Base-by-base conservation (phyloP, 306 rosid species). In the Geum urbanum region DNA sequence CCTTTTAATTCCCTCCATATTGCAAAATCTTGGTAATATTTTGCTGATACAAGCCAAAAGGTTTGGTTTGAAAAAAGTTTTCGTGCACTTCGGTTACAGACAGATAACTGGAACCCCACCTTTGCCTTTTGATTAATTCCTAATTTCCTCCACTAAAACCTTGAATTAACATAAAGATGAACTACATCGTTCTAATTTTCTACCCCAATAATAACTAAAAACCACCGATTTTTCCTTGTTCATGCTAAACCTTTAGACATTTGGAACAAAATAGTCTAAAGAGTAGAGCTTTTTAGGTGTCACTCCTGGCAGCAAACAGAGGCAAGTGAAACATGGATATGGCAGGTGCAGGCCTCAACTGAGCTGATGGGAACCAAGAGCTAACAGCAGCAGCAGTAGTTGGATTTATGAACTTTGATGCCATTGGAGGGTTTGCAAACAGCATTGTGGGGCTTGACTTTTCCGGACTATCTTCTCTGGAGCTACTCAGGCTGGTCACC, bases 401-500 rank as follows among this genome's bases (percentile, higher is more conserved):
- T 46, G 82, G 78, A 70, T 70, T 81, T 8, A 58, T 60, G 18
- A 75, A 78, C 84, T 83, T 86, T 2, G 92, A 72, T 37, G 83
- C 86, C 58, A 82, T 60, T 24, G 83, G 75, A 1, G 88, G 86
- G 72, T 81, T 90, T 3, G 90, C 86, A 67, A 85, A 87, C 8
- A 79, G 77, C 72, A 76, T 53, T 5, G 83, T 55, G 45, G 89
- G 72, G 49, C 81, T 85, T 0, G 80, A 62, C 74, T 89, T 95
- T 45, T 91, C 99, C 0, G 99, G 97, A 76, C 95, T 95, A 15
- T 71, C 84, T 66, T 95, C 96, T 57, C 99, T 91, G 27, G 99
- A 89, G 75, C 91, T 81, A 77, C 96, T 74, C 55, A 87, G 69
- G 63, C 97, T 94, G 7, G 97, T 89, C 47, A 89, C 95, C 75